These are phyloP conservation scores for Pseudogymnoascus sp. DNA, from an alignment of 2,329 filamentous ascomycete genomes.

Conservation along the genomic window DNA sequence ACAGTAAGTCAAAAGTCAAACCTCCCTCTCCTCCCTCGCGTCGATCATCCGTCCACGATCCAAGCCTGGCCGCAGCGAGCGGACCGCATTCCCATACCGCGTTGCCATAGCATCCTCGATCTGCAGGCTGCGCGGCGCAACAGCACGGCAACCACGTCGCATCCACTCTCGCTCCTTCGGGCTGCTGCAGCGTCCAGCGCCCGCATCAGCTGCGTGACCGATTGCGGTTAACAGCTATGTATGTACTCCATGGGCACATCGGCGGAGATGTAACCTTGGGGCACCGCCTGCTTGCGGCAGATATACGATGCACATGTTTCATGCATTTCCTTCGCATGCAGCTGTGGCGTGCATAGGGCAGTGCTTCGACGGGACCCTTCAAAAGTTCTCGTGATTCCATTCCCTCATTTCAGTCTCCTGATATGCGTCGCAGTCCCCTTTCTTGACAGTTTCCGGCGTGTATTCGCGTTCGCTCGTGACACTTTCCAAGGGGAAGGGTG, in stretches of 20 bases:
- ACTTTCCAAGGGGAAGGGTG: neutral
- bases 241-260: neutral
- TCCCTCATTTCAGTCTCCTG: neutral
- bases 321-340: constrained; percentile 9
- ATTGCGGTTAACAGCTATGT: neutral
- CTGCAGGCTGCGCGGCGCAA: neutral
- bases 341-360: neutral
- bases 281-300: neutral
- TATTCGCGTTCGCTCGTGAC: neutral
- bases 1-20: neutral
- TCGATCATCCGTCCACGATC: neutral
- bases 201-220: neutral
- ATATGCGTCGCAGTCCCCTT: neutral
- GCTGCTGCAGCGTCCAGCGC: neutral
- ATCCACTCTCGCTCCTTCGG: neutral
- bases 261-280: neutral
- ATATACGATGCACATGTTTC: constrained; percentile 8
- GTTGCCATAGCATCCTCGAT: constrained; percentile 1
- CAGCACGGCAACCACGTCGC: constrained; percentile 7
- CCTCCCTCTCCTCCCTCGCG: neutral
- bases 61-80: neutral
- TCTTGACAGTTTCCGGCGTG: neutral
- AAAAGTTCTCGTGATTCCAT: neutral
- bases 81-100: neutral
- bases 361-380: neutral